phyloP scores from a whole-genome alignment of 352 stramenopile genomes.

The Aphanomyces astaci region DNA sequence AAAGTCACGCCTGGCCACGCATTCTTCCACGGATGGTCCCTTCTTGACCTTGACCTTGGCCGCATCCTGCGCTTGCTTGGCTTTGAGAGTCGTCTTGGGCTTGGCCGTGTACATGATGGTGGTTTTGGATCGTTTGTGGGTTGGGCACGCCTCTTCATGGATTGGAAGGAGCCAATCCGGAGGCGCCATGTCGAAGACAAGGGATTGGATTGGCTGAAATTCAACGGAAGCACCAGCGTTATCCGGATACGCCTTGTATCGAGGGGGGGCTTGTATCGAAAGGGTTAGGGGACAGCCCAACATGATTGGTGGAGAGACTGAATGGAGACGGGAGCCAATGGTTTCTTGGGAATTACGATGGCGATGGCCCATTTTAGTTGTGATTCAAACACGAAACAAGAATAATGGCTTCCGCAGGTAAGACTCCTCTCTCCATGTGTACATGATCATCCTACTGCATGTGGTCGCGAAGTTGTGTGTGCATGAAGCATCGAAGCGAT shows the following conservation, averaged over 20 bases:
- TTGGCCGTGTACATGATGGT: slow-evolving; percentile 24
- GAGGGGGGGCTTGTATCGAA: slow-evolving; percentile 18
- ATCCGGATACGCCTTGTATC: neutral
- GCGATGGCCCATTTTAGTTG: slow-evolving; percentile 18
- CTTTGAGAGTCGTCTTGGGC: slow-evolving; percentile 18
- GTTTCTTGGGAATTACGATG: neutral
- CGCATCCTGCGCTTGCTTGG: slow-evolving; percentile 19
- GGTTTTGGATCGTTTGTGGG: neutral
- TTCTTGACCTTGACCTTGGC: slow-evolving; percentile 61
- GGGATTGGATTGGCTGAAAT: slow-evolving; percentile 4
- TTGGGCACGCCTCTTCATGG: neutral
- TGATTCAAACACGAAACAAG: slow-evolving; percentile 25
- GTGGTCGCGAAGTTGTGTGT: too few relatives aligned
- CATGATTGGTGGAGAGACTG: slow-evolving; percentile 23
- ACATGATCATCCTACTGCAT: slow-evolving; percentile 8
- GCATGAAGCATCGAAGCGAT: neutral
- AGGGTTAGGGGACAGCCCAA: slow-evolving; percentile 2
- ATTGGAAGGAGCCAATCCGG: neutral
- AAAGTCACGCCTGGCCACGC: slow-evolving; percentile 84
- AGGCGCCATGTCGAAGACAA: neutral
- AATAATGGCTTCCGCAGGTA: slow-evolving; percentile 14
- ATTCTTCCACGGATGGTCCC: slow-evolving; percentile 65
- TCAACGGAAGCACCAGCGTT: neutral
- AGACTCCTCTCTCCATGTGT: too few relatives aligned
- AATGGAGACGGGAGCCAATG: slow-evolving; percentile 22